phyloP scores from a whole-genome alignment of 75 land plant genomes.

The Ceratopteris richardii region DNA sequence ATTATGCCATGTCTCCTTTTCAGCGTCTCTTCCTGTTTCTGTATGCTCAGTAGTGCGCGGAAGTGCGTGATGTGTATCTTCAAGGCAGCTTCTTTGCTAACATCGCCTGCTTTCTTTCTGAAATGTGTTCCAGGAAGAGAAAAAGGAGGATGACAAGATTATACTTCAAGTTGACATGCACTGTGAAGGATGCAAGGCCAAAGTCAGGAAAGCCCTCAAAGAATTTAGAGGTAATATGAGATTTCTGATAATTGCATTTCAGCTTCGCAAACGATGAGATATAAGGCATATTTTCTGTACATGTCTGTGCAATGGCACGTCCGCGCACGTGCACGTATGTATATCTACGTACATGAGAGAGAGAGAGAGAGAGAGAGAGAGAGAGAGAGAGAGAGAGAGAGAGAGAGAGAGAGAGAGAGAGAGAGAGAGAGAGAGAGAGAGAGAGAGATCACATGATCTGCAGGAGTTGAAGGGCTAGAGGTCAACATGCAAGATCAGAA shows the following conservation, averaged over 20 bases:
- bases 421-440: too few relatives aligned
- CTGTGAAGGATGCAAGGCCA: slow-evolving; percentile 47
- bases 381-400: slow-evolving; percentile 5
- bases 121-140: slow-evolving; percentile 8
- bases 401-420: slow-evolving; percentile 4
- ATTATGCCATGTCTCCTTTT: too few relatives aligned
- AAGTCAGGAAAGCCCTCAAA: slow-evolving; percentile 32
- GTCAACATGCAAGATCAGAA: slow-evolving; percentile 35
- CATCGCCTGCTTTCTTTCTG: too few relatives aligned
- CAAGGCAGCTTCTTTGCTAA: too few relatives aligned
- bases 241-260: too few relatives aligned
- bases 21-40: too few relatives aligned
- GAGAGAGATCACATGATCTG: too few relatives aligned
- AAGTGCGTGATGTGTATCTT: too few relatives aligned
- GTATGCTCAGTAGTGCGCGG: too few relatives aligned
- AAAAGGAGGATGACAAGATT: slow-evolving; percentile 25
- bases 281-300: neutral
- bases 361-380: neutral
- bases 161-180: slow-evolving; percentile 62
- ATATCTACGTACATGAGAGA: too few relatives aligned
- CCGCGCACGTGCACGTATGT: neutral
- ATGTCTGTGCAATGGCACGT: neutral
- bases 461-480: slow-evolving; percentile 49
- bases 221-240: slow-evolving; percentile 32
- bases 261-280: too few relatives aligned